phyloP scores from a whole-genome alignment of 2,329 filamentous ascomycete species.

The Alternaria sp. region DNA sequence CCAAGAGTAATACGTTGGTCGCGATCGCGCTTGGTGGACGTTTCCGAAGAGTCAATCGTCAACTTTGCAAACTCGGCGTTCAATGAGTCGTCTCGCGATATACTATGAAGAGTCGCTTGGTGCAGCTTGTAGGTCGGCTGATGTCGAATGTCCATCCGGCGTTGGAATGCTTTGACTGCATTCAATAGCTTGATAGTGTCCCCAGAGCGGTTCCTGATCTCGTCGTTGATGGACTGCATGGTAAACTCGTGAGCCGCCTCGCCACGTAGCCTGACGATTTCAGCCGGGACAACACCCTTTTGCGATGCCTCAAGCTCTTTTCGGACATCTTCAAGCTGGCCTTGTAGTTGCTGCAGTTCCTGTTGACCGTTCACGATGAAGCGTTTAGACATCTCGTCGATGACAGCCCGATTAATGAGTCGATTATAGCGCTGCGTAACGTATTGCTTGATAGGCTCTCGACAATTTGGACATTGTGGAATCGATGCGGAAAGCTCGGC shows the following conservation, averaged over 20 bases:
- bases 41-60: slow-evolving; percentile 19
- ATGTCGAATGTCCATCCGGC: slow-evolving; percentile 36
- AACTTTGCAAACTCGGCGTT: slow-evolving; percentile 29
- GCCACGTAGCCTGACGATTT: neutral
- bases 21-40: slow-evolving; percentile 25
- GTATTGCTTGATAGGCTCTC: slow-evolving; percentile 43
- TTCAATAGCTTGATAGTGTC: slow-evolving; percentile 24
- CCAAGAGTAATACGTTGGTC: slow-evolving; percentile 45
- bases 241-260: neutral
- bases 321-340: slow-evolving; percentile 23
- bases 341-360: slow-evolving; percentile 37
- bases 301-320: slow-evolving; percentile 26
- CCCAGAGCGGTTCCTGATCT: slow-evolving; percentile 24
- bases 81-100: slow-evolving; percentile 18
- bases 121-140: slow-evolving; percentile 52
- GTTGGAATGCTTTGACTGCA: slow-evolving; percentile 28
- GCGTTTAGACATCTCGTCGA: slow-evolving; percentile 50
- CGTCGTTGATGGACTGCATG: slow-evolving; percentile 6
- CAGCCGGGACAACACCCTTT: neutral
- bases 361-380: slow-evolving; percentile 45
- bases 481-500: slow-evolving; percentile 30
- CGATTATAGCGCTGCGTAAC: slow-evolving; percentile 50
- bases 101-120: slow-evolving; percentile 44
- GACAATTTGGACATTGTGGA: slow-evolving; percentile 47
- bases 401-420: slow-evolving; percentile 48